These are phyloP conservation scores for Rhododendron williamsianum DNA, from an alignment of 148 eudicot genomes.

Conservation along the genomic window DNA sequence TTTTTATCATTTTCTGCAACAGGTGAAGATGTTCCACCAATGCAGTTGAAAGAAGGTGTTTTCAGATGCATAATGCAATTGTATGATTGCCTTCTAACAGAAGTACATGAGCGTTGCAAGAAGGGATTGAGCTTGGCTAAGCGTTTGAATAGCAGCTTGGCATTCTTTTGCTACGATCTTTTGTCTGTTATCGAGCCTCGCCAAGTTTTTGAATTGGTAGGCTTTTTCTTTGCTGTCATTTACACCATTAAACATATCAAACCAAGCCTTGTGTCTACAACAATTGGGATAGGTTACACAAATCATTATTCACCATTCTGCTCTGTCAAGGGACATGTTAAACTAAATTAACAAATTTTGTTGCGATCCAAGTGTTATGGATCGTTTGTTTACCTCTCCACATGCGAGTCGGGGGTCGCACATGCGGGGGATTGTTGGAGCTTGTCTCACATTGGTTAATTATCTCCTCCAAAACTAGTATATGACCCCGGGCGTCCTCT, in stretches of 20 bases:
- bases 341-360: background rate
- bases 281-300: background rate
- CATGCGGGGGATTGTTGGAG: background rate
- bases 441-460: background rate
- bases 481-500: background rate
- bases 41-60: conserved; percentile 96
- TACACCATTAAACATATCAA: background rate
- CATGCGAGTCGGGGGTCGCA: too few relatives aligned
- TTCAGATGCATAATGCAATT: conserved; percentile 93
- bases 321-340: background rate
- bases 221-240: conserved; percentile 16
- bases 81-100: conserved; percentile 95
- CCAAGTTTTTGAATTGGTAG: conserved; percentile 98
- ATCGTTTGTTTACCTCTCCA: background rate
- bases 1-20: conserved; percentile 19
- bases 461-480: background rate
- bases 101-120: conserved; percentile 99
- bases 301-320: background rate
- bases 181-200: conserved; percentile 94
- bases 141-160: conserved; percentile 89
- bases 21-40: conserved; percentile 99
- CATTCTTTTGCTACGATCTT: conserved; percentile 95
- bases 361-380: background rate
- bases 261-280: background rate
- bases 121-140: conserved; percentile 91